Conservation (phyloP, 345 rosid species). For the Conringia planisiliqua region DNA sequence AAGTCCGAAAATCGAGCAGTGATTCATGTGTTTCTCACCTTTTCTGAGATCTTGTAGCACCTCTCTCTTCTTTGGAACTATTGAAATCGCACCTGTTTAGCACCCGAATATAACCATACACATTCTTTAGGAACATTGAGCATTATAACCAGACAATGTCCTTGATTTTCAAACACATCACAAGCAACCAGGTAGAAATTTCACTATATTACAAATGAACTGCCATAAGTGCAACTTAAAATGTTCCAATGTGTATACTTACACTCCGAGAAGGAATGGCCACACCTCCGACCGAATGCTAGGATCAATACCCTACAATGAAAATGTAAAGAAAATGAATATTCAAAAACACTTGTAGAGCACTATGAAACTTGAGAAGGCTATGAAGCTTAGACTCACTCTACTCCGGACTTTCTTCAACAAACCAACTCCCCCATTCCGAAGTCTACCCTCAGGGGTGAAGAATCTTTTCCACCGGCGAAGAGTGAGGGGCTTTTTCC, state of each 20-base stretch:
- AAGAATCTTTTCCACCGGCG: slow-evolving; percentile 74
- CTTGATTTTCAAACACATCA: background rate
- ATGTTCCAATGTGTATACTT: slow-evolving; percentile 37
- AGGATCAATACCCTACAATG: slow-evolving; percentile 86
- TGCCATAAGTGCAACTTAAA: background rate
- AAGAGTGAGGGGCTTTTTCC: slow-evolving; percentile 66
- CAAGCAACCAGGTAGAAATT: background rate
- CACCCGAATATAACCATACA: background rate
- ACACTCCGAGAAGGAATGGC: slow-evolving; percentile 99
- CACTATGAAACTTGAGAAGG: background rate
- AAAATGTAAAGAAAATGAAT: slow-evolving; percentile 12
- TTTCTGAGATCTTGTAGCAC: slow-evolving; percentile 51
- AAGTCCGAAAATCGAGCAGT: background rate
- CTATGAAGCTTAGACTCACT: slow-evolving; percentile 50
- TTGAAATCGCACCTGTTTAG: slow-evolving; percentile 66
- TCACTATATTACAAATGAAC: background rate
- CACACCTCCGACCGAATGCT: slow-evolving; percentile 84
- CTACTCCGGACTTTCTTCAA: slow-evolving; percentile 87
- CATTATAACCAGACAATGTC: background rate
- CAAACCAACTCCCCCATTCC: slow-evolving; percentile 70
- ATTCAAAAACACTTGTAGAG: background rate
- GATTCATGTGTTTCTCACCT: slow-evolving; percentile 45
- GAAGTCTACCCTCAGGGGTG: slow-evolving; percentile 67
- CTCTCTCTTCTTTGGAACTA: slow-evolving; percentile 80
- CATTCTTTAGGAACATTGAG: background rate